phyloP scores from a whole-genome alignment of 768 basidiomycete species.

The Lactifluus rugatus region DNA sequence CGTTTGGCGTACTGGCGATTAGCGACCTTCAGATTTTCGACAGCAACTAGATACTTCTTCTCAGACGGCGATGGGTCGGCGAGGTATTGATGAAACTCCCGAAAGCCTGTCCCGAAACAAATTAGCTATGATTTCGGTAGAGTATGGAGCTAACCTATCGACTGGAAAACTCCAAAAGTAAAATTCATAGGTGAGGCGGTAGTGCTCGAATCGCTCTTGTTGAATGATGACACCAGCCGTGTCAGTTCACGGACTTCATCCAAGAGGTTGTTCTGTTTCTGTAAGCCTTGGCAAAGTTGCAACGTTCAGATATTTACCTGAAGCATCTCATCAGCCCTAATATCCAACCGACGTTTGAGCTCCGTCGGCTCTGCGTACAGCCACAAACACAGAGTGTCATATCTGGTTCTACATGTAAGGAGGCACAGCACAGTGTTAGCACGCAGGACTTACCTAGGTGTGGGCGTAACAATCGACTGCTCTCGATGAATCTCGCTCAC shows the following conservation, averaged over 20 bases:
- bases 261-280: conserved; percentile 45
- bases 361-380: conserved; percentile 61
- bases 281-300: conserved; percentile 1
- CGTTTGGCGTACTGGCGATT: conserved; percentile 88
- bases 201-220: neutral
- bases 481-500: conserved; percentile 61
- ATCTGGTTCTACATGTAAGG: conserved; percentile 37
- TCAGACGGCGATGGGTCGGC: conserved; percentile 31
- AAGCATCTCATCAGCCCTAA: conserved; percentile 84
- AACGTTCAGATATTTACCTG: conserved; percentile 39
- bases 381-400: conserved; percentile 85
- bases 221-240: conserved; percentile 17
- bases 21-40: conserved; percentile 74
- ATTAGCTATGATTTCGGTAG: neutral
- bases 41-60: conserved; percentile 39
- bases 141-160: conserved; percentile 55
- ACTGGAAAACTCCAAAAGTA: conserved; percentile 84
- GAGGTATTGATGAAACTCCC: conserved; percentile 73
- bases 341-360: conserved; percentile 61
- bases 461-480: conserved; percentile 38
- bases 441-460: conserved; percentile 40
- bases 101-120: conserved; percentile 55
- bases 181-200: conserved; percentile 35
- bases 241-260: conserved; percentile 61
- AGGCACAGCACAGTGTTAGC: neutral